Conservation (phyloP, 805 yeast species). For the Metschnikowia cerradonensis region DNA sequence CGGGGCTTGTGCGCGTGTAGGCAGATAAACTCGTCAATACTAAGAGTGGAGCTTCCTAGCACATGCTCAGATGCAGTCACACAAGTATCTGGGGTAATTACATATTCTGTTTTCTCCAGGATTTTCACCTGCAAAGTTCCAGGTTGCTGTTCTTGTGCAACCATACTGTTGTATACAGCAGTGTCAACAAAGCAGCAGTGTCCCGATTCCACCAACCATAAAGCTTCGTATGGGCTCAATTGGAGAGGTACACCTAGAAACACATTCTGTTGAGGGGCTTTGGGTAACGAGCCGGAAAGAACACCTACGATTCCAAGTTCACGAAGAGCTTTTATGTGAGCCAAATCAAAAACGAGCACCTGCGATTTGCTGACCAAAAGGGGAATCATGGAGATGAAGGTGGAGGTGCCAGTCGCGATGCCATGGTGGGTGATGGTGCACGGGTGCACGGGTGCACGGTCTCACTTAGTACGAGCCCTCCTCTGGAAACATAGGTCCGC, state of each 20-base stretch:
- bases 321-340: slow-evolving; percentile 52
- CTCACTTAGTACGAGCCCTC: not conserved
- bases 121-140: slow-evolving; percentile 2
- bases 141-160: not conserved
- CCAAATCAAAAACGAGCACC: slow-evolving; percentile 57
- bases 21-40: slow-evolving; percentile 1
- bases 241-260: slow-evolving; percentile 80
- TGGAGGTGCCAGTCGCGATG: not conserved
- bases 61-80: not conserved
- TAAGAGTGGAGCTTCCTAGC: not conserved
- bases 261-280: slow-evolving; percentile 92
- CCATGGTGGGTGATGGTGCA: no score
- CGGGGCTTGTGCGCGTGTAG: slow-evolving; percentile 1
- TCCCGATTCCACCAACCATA: slow-evolving; percentile 52
- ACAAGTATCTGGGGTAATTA: slow-evolving; percentile 11
- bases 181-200: slow-evolving; percentile 45
- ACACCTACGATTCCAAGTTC: slow-evolving; percentile 69
- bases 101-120: slow-evolving; percentile 9
- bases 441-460: not conserved
- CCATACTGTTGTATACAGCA: slow-evolving; percentile 21
- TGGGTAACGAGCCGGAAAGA: slow-evolving; percentile 76
- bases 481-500: not conserved
- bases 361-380: slow-evolving; percentile 19
- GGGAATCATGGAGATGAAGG: slow-evolving; percentile 12
- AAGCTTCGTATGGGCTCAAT: slow-evolving; percentile 66